Evolutionary conservation across 2,329 filamentous ascomycete species (phyloP).

Genomic region (Xylariaceae sp.): DNA sequence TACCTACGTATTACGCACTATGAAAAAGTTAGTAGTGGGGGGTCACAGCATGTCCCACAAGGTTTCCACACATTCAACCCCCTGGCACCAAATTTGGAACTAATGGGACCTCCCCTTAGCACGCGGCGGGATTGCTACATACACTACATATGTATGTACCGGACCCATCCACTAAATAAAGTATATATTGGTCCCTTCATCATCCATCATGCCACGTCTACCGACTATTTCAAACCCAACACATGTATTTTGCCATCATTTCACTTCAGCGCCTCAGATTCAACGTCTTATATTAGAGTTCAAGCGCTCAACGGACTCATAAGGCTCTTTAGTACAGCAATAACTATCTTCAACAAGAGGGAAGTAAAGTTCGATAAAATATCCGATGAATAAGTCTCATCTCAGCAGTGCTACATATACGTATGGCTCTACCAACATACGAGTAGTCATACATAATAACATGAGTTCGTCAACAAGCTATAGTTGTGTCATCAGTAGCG

Average conservation of each 20-base stretch:
- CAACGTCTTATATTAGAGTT: too few relatives aligned
- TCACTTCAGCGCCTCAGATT: too few relatives aligned
- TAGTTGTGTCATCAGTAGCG: not conserved
- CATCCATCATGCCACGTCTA: conserved; percentile 2
- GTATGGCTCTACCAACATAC: too few relatives aligned
- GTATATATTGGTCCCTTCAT: too few relatives aligned
- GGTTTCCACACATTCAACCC: conserved; percentile 14
- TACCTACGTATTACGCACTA: too few relatives aligned
- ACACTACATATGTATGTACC: too few relatives aligned
- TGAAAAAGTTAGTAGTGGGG: too few relatives aligned
- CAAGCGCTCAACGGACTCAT: too few relatives aligned
- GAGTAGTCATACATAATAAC: not conserved
- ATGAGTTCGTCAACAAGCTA: not conserved
- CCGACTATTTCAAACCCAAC: not conserved
- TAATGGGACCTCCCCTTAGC: conserved; percentile 15
- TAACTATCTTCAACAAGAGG: not conserved
- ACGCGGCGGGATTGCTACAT: conserved; percentile 20
- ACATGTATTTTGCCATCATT: too few relatives aligned
- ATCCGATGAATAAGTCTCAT: not conserved
- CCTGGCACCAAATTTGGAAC: conserved; percentile 18
- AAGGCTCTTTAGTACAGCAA: too few relatives aligned
- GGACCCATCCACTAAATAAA: not conserved
- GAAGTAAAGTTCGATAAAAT: not conserved
- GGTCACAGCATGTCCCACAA: not conserved
- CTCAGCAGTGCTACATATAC: too few relatives aligned